A percentile compares a stretch with the other conserved stretches of the same genome.
Conservation (phyloP, 2,329 filamentous ascomycete species). For the Paecilomyces sp. region DNA sequence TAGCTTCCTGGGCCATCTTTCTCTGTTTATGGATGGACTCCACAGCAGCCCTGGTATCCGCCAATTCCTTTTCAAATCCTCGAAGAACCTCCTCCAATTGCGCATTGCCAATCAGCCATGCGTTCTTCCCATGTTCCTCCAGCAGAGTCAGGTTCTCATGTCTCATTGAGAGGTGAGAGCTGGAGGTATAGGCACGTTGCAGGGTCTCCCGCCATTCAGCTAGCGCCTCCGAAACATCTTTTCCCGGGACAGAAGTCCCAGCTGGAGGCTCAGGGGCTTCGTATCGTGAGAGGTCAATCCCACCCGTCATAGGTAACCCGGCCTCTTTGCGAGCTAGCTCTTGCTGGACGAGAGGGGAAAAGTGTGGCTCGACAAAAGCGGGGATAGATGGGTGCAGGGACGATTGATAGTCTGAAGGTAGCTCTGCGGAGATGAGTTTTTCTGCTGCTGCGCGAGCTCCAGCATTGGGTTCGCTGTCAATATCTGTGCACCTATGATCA, state of each 20-base stretch:
- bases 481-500: constrained; percentile 49
- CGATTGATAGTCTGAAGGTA: constrained; percentile 42
- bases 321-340: constrained; percentile 63
- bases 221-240: constrained; percentile 22
- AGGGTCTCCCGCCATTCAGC: constrained; percentile 46
- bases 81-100: constrained; percentile 67
- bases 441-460: constrained; percentile 58
- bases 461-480: constrained; percentile 64
- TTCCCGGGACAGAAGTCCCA: constrained; percentile 25
- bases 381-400: constrained; percentile 55
- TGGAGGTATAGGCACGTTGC: constrained; percentile 50
- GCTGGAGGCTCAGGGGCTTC: constrained; percentile 61
- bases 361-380: constrained; percentile 44
- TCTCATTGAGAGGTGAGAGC: constrained; percentile 51
- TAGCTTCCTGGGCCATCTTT: constrained; percentile 62
- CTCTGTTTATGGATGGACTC: constrained; percentile 67
- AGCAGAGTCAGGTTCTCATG: constrained; percentile 63
- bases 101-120: constrained; percentile 82
- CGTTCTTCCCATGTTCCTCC: constrained; percentile 76
- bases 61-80: constrained; percentile 67
- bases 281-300: constrained; percentile 75
- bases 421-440: constrained; percentile 62
- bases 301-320: constrained; percentile 51
- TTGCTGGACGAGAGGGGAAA: constrained; percentile 58
- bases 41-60: constrained; percentile 57